phyloP scores from a whole-genome alignment of 164 flowering plant genomes.

The Macadamia integrifolia region DNA sequence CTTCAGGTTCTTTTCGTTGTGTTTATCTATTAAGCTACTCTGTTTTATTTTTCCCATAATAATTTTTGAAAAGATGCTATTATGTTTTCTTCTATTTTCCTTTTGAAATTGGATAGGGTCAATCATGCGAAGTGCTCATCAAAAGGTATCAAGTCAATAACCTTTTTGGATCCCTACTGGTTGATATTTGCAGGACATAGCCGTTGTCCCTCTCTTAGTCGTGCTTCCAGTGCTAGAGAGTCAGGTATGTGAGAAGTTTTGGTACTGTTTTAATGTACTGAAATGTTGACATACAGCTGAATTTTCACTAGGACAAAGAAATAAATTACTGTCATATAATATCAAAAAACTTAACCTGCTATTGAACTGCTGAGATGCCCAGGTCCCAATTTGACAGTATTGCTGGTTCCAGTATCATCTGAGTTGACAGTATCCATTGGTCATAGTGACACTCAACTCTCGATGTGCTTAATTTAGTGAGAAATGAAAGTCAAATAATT shows the following conservation, averaged over 20 bases:
- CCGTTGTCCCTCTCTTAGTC: constrained; percentile 96
- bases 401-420: too few species aligned
- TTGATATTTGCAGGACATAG: constrained; percentile 85
- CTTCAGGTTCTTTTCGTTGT: constrained; percentile 54
- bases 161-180: constrained; percentile 15
- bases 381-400: too few species aligned
- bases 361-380: too few species aligned
- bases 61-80: constrained; percentile 8
- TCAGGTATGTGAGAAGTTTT: constrained; percentile 55
- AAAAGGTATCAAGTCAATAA: constrained; percentile 21
- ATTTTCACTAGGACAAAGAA: too few species aligned
- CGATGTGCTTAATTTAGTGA: too few species aligned
- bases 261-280: too few species aligned
- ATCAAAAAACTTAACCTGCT: too few species aligned
- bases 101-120: constrained; percentile 24
- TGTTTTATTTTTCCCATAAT: neutral
- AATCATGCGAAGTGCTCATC: constrained; percentile 13
- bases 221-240: constrained; percentile 94
- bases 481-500: too few species aligned
- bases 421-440: too few species aligned
- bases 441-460: too few species aligned
- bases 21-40: neutral
- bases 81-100: constrained; percentile 9
- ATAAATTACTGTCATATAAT: too few species aligned
- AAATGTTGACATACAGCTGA: too few species aligned